These are phyloP conservation scores for Candida golubevii DNA, from an alignment of 805 yeast species.

Conservation along the genomic window DNA sequence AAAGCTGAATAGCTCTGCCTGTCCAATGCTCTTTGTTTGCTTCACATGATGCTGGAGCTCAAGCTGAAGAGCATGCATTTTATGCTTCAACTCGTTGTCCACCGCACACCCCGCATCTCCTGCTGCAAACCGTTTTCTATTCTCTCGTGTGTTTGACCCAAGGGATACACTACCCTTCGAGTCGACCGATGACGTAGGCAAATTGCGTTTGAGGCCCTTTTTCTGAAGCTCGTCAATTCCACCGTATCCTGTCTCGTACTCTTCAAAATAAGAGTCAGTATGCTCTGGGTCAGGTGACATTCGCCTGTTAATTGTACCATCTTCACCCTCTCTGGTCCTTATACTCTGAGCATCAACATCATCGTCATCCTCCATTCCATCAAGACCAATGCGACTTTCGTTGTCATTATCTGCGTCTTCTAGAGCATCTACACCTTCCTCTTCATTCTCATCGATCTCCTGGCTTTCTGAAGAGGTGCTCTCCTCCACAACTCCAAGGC, in stretches of 20 bases:
- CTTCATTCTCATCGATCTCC: constrained; percentile 1
- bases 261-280: constrained; percentile 1
- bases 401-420: constrained; percentile 8
- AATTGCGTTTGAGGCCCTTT: constrained; percentile 12
- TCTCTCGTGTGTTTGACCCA: constrained; percentile 3
- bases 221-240: constrained; percentile 14
- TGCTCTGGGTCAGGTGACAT: constrained; percentile 1
- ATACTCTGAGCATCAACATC: constrained; percentile 4
- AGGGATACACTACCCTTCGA: constrained; percentile 3
- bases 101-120: constrained; percentile 6
- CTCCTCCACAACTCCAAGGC: neutral
- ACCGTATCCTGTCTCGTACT: constrained; percentile 2
- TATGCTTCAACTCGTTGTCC: constrained; percentile 11
- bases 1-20: constrained; percentile 13
- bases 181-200: constrained; percentile 8
- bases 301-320: neutral
- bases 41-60: constrained; percentile 11
- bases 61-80: constrained; percentile 12
- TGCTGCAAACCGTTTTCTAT: constrained; percentile 12
- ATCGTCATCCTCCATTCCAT: constrained; percentile 4
- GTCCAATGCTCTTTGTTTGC: constrained; percentile 8
- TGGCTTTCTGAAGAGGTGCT: neutral
- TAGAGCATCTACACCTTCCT: constrained; percentile 3
- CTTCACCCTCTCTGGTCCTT: constrained; percentile 1
- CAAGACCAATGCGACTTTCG: constrained; percentile 6